Evolutionary conservation across 75 land plant genomes (phyloP), one percentile per base, ranked within the genome.

Genomic region (Cupressus sempervirens): DNA sequence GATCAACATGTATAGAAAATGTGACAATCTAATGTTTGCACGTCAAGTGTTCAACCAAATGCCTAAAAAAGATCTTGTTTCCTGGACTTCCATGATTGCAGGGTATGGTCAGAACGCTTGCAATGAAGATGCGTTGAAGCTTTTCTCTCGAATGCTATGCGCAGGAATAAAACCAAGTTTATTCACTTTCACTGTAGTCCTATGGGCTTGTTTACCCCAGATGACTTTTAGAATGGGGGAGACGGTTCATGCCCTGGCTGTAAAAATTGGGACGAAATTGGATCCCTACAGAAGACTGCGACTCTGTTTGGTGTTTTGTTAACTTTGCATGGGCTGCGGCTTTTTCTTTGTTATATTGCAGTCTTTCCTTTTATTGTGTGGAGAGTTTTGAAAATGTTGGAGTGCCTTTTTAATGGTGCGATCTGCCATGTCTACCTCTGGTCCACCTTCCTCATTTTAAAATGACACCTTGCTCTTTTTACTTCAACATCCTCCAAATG

Each of bases 1-100:
- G 36, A 80, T 93, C 16, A 82, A 85, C 52, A 87, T 92, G 93
- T 92, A 92, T 67, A 86, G 86, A 35, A 88, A 88, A 85, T 89
- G 85, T 43, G 90, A 88, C 0, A 82, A 84, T 50, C 26, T 88
- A 29, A 32, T 10, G n/a, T 11, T 15, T 53, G 92, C 91, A 38
- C 83, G 76, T 18, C 81, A 70, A 3, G 18, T 93, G 89, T 93
- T 93, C 56, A 89, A 89, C 72, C 62, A 74, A 75, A 89, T 93
- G 86, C 86, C 86, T 26, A 14, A 80, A 23, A 56, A 15, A 46
- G 81, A 50, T 85, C 35, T 84, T 2, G 46, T 80, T 62, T 85
- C 88, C 34, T 87, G 88, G 87, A 87, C 76, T 50, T 46, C 88
- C 65, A 86, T 86, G 23, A 40, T 87, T 36, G 54, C 87, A 58